A percentile compares a stretch with the other conserved stretches of the same genome.
phyloP scores from a whole-genome alignment of 208 protist species.

The Wallacemonas sp. region DNA sequence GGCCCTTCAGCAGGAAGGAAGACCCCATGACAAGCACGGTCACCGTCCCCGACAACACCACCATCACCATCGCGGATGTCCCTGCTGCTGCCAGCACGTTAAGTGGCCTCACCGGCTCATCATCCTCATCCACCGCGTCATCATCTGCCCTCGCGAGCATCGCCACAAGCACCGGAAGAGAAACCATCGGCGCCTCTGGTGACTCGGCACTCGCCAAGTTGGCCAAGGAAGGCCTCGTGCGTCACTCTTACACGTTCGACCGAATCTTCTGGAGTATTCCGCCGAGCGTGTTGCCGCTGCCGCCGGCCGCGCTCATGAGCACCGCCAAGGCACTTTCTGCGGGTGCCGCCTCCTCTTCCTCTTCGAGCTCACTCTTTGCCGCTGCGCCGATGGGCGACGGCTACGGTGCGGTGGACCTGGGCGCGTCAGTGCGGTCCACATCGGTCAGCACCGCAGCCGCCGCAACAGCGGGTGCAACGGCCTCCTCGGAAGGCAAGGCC shows the following conservation, averaged over 20 bases:
- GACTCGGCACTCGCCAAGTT: background rate
- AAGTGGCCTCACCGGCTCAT: background rate
- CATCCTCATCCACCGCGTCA: background rate
- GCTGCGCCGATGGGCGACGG: background rate
- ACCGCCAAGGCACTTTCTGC: background rate
- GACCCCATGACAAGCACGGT: constrained; percentile 62
- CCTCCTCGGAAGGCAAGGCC: background rate
- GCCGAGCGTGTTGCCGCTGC: constrained; percentile 46
- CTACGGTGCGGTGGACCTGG: background rate
- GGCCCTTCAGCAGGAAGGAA: constrained; percentile 62
- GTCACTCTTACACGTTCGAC: constrained; percentile 74
- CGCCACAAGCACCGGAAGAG: constrained; percentile 2
- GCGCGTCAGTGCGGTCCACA: constrained; percentile 1
- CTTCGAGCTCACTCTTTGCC: constrained; percentile 1
- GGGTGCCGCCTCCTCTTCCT: background rate
- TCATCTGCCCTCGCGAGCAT: background rate
- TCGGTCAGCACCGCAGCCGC: background rate
- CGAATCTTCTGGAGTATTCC: constrained; percentile 77
- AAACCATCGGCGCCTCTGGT: constrained; percentile 8
- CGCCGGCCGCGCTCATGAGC: background rate
- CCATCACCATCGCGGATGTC: constrained; percentile 62
- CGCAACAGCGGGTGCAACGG: background rate
- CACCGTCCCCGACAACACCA: constrained; percentile 44
- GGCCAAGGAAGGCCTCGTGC: constrained; percentile 16
- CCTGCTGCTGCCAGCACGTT: constrained; percentile 15